Evolutionary conservation across 2,329 filamentous ascomycete species (phyloP), one percentile per base, ranked within the genome.

Genomic region (Hysterium pulicare): DNA sequence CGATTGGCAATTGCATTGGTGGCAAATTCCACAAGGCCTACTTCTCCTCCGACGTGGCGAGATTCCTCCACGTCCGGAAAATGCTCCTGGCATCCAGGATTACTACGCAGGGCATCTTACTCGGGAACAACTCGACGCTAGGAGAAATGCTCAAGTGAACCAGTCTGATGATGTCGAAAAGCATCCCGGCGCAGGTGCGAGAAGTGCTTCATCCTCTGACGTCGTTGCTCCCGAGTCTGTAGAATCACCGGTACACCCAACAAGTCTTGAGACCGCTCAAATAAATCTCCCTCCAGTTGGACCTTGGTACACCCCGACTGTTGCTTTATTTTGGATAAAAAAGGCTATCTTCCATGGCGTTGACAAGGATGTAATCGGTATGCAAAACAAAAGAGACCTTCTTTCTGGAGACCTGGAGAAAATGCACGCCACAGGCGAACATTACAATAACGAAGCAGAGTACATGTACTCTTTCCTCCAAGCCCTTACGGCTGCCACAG

Each of bases 401-500:
- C 69, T 82, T 1, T 71, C 72, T 1, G 74, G 73, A 1, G 72
- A 81, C 44, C 60, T 82, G 2, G 71, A 76, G 21, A 74, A 74
- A 42, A 71, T 79, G 42, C 77, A 83, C 56, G 77, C 77, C 13
- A 72, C 71, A 21, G 79, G 77, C 2, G 41, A 50, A 61, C 15
- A 79, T 80, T 71, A 70, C 49, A 68, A 71, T 43, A 68, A 67
- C 49, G 54, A 61, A 3, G 70, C 72, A 22, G 73, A 75, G 53
- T 70, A 76, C 55, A 62, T 71, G 11, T 75, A 68, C 60, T 71
- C 71, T 1, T 75, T 62, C 50, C 49, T 63, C 4, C 62, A 66
- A 40, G 53, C 65, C 40, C 38, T 69, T 35, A 65, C 84, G 33
- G 84, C 84, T 45, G 83, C 81, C 65, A 86, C 83, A 30, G 81